Base-by-base conservation (phyloP, 257 asterid species). In the Jacaranda mimosifolia region DNA sequence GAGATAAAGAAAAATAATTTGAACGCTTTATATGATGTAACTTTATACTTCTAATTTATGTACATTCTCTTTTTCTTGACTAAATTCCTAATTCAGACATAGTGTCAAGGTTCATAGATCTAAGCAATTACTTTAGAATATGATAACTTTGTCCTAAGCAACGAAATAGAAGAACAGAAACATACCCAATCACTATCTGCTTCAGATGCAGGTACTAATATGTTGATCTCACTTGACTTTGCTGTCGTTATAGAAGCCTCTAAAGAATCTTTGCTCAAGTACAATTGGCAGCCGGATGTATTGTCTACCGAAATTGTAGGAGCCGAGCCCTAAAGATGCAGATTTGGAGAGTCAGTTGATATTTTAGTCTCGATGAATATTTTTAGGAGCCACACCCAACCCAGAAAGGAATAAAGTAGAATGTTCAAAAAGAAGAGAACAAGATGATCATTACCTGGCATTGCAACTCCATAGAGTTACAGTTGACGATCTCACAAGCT, bases 401-500 rank as follows among this genome's bases (percentile, higher is more conserved):
- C 9, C 8, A 6, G 38, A 70, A 4, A 7, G 51, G 10, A 62
- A 35, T 10, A 74, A 53, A 17, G 63, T 12, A 19, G 55, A 11
- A 68, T 14, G 35, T 42, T 35, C 19, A 9, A 68, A 60, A 55
- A 59, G 56, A 38, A 40, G 62, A 56, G 72, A 49, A 43, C 12
- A 72, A 45, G 8, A 66, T 15, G 6, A 78, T 60, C 7, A 12
- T 38, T 88, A 93, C 97, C 98, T 92, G 97, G 78, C 97, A 90
- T 83, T 94, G 97, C 77, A 94, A 87, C 86, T 94, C 94, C 58
- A 92, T 82, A 9, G 91, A 77, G 53, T 59, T 90, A 86, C 97
- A 92, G 74, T 94, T 94, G 77, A 94, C 98, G 75, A 94, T 78
- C 94, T 94, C 98, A 80, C 89, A 94, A 78, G 98, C 98, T 68